Percentiles rank a stretch among this genome's conserved stretches.
Conservation (phyloP, 306 rosid genomes). For the Corylus americana region DNA sequence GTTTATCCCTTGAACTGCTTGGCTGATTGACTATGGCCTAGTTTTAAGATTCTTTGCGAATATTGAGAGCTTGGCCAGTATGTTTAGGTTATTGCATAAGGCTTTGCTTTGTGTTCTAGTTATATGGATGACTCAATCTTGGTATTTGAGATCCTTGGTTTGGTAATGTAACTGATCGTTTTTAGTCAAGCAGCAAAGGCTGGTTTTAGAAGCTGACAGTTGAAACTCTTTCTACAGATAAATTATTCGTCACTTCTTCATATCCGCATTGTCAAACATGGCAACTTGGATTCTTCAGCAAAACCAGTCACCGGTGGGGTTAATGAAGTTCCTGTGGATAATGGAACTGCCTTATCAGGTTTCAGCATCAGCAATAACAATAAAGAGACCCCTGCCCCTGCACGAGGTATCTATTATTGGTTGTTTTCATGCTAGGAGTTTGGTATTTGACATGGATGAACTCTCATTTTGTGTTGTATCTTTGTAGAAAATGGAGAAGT, state of each 20-base stretch:
- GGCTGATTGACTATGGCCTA: neutral
- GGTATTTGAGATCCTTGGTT: neutral
- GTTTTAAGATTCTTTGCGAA: neutral
- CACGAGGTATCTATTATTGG: conserved; percentile 42
- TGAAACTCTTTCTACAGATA: conserved; percentile 39
- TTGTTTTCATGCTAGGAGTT: conserved; percentile 9
- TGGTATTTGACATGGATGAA: neutral
- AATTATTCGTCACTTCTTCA: conserved; percentile 52
- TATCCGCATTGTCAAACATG: conserved; percentile 46
- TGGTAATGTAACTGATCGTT: neutral
- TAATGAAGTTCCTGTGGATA: conserved; percentile 11
- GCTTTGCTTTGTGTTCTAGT: conserved; percentile 5
- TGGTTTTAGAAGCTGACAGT: conserved; percentile 29
- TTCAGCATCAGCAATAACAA: conserved; percentile 21
- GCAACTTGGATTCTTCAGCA: conserved; percentile 29
- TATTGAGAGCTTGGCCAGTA: neutral
- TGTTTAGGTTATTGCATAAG: neutral
- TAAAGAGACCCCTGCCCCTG: conserved; percentile 29
- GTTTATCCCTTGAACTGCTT: neutral
- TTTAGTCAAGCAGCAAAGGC: conserved; percentile 1
- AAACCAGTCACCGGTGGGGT: conserved; percentile 9
- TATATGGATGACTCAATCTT: neutral
- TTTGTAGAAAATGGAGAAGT: conserved; percentile 67
- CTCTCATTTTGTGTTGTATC: conserved; percentile 14
- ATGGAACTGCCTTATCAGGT: conserved; percentile 31